Evolutionary conservation across 352 stramenopile genomes (phyloP).

Genomic region (Discostella stelligera): DNA sequence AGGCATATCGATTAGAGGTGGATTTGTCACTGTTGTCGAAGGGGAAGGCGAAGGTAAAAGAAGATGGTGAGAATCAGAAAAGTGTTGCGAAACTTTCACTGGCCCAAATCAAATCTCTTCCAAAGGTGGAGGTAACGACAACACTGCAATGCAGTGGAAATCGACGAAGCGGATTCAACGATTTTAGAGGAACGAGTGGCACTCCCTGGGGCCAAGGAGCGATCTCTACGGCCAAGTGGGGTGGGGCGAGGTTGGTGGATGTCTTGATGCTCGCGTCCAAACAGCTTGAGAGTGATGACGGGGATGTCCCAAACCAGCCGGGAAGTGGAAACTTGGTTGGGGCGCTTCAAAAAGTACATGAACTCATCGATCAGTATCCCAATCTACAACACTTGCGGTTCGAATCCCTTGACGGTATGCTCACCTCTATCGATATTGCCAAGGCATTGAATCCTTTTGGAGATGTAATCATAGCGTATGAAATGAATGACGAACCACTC

Average conservation of each 20-base stretch:
- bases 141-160: slow-evolving; percentile 98
- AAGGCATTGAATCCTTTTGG: slow-evolving; percentile 92
- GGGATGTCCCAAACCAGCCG: slow-evolving; percentile 9
- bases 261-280: slow-evolving; percentile 88
- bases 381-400: slow-evolving; percentile 74
- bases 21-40: slow-evolving; percentile 54
- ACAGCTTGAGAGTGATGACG: slow-evolving; percentile 60
- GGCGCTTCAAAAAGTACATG: slow-evolving; percentile 42
- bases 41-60: not conserved
- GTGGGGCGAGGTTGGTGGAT: slow-evolving; percentile 90
- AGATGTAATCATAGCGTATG: slow-evolving; percentile 96
- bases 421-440: slow-evolving; percentile 79
- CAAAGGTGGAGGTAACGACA: slow-evolving; percentile 87
- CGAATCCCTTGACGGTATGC: slow-evolving; percentile 72
- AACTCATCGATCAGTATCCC: slow-evolving; percentile 81
- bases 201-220: slow-evolving; percentile 88
- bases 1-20: slow-evolving; percentile 85
- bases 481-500: slow-evolving; percentile 94
- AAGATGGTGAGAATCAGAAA: slow-evolving; percentile 45
- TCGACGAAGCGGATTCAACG: slow-evolving; percentile 90
- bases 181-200: slow-evolving; percentile 71
- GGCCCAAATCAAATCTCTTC: slow-evolving; percentile 88
- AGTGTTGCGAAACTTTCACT: slow-evolving; percentile 82
- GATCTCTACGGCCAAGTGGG: slow-evolving; percentile 94
- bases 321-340: slow-evolving; percentile 14